Conservation (phyloP, 1,139 yeast genomes). For the Magnusiomyces tetraspermus region DNA sequence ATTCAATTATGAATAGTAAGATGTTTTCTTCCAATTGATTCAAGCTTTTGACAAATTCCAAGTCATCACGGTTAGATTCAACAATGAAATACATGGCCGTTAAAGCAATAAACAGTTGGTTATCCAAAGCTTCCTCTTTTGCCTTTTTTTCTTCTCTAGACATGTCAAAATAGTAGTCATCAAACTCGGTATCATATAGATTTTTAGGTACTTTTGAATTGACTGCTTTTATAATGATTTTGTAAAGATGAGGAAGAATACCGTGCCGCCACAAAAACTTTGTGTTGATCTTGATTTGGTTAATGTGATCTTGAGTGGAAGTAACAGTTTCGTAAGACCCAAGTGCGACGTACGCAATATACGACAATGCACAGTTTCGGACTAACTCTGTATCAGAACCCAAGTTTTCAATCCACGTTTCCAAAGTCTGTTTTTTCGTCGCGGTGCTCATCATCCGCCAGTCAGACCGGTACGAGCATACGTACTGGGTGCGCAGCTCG, state of each 20-base stretch:
- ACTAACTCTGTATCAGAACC: slow-evolving; percentile 3
- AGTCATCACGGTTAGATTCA: slow-evolving; percentile 28
- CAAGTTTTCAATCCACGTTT: slow-evolving; percentile 8
- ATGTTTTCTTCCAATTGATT: slow-evolving; percentile 32
- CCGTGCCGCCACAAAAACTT: slow-evolving; percentile 20
- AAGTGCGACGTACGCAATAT: slow-evolving; percentile 33
- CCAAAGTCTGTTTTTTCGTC: slow-evolving; percentile 12
- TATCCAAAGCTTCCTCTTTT: slow-evolving; percentile 16
- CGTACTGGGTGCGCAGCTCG: slow-evolving; percentile 7
- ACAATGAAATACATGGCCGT: slow-evolving; percentile 48
- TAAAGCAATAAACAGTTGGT: slow-evolving; percentile 36
- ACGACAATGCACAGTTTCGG: slow-evolving; percentile 15
- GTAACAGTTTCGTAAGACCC: slow-evolving; percentile 37
- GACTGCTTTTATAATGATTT: slow-evolving; percentile 16
- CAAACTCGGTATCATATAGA: slow-evolving; percentile 8
- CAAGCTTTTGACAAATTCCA: slow-evolving; percentile 25
- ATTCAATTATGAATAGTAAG: slow-evolving; percentile 39
- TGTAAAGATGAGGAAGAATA: slow-evolving; percentile 20
- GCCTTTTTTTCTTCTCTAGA: neutral
- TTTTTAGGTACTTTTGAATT: slow-evolving; percentile 18
- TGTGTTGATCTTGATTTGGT: slow-evolving; percentile 30
- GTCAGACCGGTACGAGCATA: slow-evolving; percentile 12
- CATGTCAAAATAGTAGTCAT: slow-evolving; percentile 8
- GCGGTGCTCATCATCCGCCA: slow-evolving; percentile 9
- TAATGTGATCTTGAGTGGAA: slow-evolving; percentile 34